Conservation (phyloP, 2,329 filamentous ascomycete genomes). For the Monosporascus sp. region DNA sequence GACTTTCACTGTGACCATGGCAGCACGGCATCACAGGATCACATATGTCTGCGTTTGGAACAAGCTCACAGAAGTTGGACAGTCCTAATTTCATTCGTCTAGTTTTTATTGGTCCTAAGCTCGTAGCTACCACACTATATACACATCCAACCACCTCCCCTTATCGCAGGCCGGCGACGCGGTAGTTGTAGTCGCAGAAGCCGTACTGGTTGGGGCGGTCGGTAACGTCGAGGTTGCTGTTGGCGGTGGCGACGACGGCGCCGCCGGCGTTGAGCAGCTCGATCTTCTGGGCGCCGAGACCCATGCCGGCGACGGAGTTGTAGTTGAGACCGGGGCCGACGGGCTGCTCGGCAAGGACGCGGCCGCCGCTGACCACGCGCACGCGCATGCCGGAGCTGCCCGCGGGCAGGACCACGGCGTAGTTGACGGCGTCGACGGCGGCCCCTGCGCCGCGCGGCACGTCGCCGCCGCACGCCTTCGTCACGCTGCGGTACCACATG, state of each 20-base stretch:
- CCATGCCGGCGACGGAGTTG: constrained; percentile 17
- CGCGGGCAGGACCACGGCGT: constrained; percentile 21
- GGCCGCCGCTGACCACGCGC: constrained; percentile 20
- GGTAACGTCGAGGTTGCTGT: constrained; percentile 16
- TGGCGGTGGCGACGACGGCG: constrained; percentile 15
- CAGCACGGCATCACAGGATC: too few species aligned
- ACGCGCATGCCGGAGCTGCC: constrained; percentile 9
- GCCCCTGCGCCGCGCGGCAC: constrained; percentile 18
- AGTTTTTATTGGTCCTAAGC: too few species aligned
- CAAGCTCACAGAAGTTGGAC: too few species aligned
- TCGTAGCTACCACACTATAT: too few species aligned
- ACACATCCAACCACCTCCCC: neutral
- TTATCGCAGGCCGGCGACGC: constrained; percentile 20
- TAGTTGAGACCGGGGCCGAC: constrained; percentile 20
- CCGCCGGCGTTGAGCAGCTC: constrained; percentile 20
- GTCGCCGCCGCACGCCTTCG: constrained; percentile 12
- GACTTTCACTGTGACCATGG: too few species aligned
- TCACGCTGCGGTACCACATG: constrained; percentile 26
- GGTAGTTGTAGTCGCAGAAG: constrained; percentile 27
- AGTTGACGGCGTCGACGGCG: constrained; percentile 23
- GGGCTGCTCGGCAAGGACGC: constrained; percentile 14
- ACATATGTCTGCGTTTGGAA: too few species aligned
- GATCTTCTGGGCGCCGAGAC: constrained; percentile 21
- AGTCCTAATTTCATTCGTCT: too few species aligned
- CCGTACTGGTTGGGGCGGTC: constrained; percentile 13